phyloP scores from a whole-genome alignment of 192 early-diverging fungal genomes.

The Lobosporangium transversale region DNA sequence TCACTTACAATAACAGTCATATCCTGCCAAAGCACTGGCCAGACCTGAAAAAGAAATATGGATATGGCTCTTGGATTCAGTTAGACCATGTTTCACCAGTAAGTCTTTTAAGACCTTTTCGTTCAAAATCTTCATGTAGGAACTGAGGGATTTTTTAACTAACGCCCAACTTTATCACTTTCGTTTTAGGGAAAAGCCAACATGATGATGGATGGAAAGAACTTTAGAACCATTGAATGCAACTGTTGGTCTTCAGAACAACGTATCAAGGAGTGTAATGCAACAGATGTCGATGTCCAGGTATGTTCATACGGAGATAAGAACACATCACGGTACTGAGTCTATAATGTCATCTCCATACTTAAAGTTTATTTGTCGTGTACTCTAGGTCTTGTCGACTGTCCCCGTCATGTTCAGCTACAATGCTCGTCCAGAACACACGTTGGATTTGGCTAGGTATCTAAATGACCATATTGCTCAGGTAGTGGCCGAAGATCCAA shows the following conservation, averaged over 20 bases:
- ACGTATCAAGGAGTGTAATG: slow-evolving; percentile 65
- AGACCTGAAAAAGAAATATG: slow-evolving; percentile 69
- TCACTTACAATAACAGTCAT: slow-evolving; percentile 54
- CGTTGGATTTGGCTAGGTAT: slow-evolving; percentile 63
- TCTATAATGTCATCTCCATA: not conserved
- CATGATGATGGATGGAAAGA: slow-evolving; percentile 77
- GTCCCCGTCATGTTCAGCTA: slow-evolving; percentile 74
- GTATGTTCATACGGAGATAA: slow-evolving; percentile 13
- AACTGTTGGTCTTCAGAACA: slow-evolving; percentile 76
- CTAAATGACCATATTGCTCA: slow-evolving; percentile 69
- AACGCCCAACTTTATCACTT: not conserved
- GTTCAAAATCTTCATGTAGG: not conserved
- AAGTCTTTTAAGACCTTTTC: slow-evolving; percentile 16
- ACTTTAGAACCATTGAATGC: slow-evolving; percentile 71
- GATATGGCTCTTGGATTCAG: slow-evolving; percentile 63
- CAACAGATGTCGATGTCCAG: slow-evolving; percentile 65
- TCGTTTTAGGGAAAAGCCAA: slow-evolving; percentile 60
- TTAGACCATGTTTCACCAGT: slow-evolving; percentile 54
- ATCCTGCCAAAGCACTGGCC: slow-evolving; percentile 71
- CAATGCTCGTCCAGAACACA: slow-evolving; percentile 62
- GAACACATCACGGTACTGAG: not conserved
- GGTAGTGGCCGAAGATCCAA: slow-evolving; percentile 67
- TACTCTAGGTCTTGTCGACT: slow-evolving; percentile 66
- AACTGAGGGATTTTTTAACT: not conserved
- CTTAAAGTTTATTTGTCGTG: too few species aligned